These are phyloP conservation scores for Candida xiaguanensis DNA, from an alignment of 805 yeast genomes.

Conservation along the genomic window DNA sequence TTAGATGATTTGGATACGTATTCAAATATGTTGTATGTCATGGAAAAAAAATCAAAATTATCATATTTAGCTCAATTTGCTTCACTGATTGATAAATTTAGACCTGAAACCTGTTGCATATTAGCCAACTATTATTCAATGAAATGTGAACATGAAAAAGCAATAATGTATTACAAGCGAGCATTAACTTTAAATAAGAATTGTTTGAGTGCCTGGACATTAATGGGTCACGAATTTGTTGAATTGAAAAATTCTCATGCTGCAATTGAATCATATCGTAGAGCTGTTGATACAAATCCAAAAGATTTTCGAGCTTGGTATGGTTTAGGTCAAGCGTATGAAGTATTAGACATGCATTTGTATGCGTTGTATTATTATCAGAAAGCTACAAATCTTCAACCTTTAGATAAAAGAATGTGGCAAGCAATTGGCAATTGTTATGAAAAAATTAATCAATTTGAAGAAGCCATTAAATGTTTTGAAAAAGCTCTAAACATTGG, in stretches of 20 bases:
- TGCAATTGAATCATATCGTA: conserved; percentile 89
- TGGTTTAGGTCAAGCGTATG: conserved; percentile 97
- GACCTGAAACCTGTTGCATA: conserved; percentile 94
- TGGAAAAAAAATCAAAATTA: conserved; percentile 82
- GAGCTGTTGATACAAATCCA: conserved; percentile 86
- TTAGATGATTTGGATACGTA: conserved; percentile 89
- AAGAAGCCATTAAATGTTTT: conserved; percentile 77
- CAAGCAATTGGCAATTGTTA: conserved; percentile 88
- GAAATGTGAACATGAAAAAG: conserved; percentile 90
- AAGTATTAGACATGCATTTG: conserved; percentile 90
- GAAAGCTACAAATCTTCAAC: conserved; percentile 82
- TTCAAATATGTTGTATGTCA: conserved; percentile 92
- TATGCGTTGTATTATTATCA: conserved; percentile 92
- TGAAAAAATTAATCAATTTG: conserved; percentile 66
- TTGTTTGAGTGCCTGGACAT: conserved; percentile 91
- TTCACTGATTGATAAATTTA: conserved; percentile 72
- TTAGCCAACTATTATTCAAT: conserved; percentile 91
- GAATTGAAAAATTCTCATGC: conserved; percentile 96
- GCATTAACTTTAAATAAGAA: conserved; percentile 78
- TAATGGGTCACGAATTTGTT: conserved; percentile 98
- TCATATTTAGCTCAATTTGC: conserved; percentile 86
- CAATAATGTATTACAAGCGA: conserved; percentile 87
- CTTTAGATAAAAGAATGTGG: conserved; percentile 94
- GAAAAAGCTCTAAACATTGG: conserved; percentile 67
- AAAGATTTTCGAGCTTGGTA: conserved; percentile 97